Percentiles rank a stretch among this genome's conserved stretches.
Evolutionary conservation across 2,329 filamentous ascomycete genomes (phyloP).

Genomic region (Hawksworthiomyces lignivorus): DNA sequence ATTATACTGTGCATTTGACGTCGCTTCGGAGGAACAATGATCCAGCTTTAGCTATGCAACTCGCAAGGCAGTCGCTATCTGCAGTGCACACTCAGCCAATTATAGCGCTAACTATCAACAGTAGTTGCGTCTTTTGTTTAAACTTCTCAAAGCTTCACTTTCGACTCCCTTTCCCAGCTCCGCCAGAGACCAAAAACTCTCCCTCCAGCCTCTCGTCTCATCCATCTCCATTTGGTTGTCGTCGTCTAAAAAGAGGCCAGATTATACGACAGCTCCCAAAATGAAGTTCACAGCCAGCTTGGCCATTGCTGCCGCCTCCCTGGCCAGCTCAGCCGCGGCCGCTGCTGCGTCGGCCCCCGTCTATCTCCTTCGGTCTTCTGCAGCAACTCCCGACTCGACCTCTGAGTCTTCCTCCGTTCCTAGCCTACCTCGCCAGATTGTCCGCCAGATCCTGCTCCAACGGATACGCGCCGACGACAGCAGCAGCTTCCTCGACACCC

Average conservation of each 20-base stretch:
- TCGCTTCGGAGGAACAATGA: slow-evolving; percentile 9
- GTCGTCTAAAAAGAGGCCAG: no score
- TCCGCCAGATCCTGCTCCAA: slow-evolving; percentile 51
- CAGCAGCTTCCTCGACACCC: slow-evolving; percentile 40
- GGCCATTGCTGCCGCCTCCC: slow-evolving; percentile 21
- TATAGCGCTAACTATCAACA: no score
- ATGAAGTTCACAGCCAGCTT: slow-evolving; percentile 26
- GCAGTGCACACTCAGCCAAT: no score
- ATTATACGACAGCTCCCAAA: slow-evolving; percentile 1
- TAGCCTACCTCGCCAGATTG: slow-evolving; percentile 44
- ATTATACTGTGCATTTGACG: no score
- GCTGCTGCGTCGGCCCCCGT: slow-evolving; percentile 39
- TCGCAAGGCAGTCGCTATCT: no score
- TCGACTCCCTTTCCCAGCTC: no score
- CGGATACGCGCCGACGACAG: slow-evolving; percentile 41
- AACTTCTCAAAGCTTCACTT: no score
- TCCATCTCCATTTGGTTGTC: no score
- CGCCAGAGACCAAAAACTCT: no score
- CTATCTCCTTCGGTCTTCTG: slow-evolving; percentile 40
- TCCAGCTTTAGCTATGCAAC: slow-evolving; percentile 7
- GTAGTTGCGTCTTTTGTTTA: slow-evolving; percentile 9
- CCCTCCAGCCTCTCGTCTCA: no score
- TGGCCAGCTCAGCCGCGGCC: slow-evolving; percentile 23
- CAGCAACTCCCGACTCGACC: slow-evolving; percentile 16
- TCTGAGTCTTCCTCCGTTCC: slow-evolving; percentile 18